phyloP scores from a whole-genome alignment of 148 eudicot species.

The Vaccinium corymbosum region DNA sequence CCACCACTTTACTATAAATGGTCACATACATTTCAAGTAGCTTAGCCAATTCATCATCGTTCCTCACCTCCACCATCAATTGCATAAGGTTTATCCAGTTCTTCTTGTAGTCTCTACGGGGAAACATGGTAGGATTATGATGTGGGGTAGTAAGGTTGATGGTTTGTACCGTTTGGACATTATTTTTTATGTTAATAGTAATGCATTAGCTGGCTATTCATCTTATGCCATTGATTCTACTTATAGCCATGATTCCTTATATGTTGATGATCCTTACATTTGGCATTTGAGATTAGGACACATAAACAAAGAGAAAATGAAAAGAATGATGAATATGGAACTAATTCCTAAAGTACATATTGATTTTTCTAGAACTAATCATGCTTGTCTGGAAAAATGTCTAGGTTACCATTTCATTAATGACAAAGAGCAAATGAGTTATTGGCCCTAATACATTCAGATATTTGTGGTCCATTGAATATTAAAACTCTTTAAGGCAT shows the following conservation, averaged over 20 bases:
- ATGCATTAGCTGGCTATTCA: neutral
- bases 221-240: neutral
- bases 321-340: neutral
- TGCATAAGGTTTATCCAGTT: no score
- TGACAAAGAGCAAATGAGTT: neutral
- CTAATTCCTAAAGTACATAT: neutral
- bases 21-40: no score
- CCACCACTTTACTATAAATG: no score
- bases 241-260: neutral
- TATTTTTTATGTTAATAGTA: neutral
- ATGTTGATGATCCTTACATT: neutral
- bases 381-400: neutral
- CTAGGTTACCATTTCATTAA: neutral
- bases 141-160: neutral
- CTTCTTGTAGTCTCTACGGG: neutral
- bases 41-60: no score
- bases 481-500: neutral
- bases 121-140: neutral
- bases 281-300: neutral
- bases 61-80: no score
- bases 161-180: neutral
- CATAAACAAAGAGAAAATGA: neutral
- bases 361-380: neutral
- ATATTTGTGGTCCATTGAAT: neutral
- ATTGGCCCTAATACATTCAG: neutral